Percentiles rank a stretch among this genome's conserved stretches.
These are phyloP conservation scores for Lentinula boryana DNA, from an alignment of 768 basidiomycete species.

Conservation along the genomic window DNA sequence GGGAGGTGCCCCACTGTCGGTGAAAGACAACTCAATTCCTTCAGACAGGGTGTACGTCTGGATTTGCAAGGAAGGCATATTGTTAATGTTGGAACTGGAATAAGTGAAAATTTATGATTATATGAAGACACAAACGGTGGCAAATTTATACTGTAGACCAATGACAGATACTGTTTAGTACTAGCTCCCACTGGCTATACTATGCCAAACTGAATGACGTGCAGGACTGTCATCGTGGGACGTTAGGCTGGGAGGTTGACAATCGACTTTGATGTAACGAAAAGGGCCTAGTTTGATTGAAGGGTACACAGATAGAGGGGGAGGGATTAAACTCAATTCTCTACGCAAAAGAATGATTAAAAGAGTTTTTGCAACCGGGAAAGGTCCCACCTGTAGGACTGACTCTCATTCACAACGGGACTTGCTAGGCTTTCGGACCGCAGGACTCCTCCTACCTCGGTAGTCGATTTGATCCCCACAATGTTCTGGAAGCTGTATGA, in stretches of 20 bases:
- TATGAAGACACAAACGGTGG: background rate
- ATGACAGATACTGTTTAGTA: background rate
- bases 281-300: no score
- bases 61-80: background rate
- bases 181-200: background rate
- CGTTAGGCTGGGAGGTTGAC: background rate
- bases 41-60: slow-evolving; percentile 5
- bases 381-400: no score
- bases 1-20: slow-evolving; percentile 5
- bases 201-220: background rate
- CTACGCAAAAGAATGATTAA: no score
- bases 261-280: no score
- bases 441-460: no score
- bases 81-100: background rate
- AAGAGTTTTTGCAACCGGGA: no score
- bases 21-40: slow-evolving; percentile 6
- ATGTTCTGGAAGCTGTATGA: no score
- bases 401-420: no score
- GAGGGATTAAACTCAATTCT: no score
- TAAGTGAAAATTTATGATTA: background rate
- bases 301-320: no score
- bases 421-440: no score
- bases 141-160: background rate
- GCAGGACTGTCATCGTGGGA: background rate
- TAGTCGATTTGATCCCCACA: no score